Evolutionary conservation across 1,139 yeast species (phyloP), one percentile per base, ranked within the genome.

Genomic region (Eremothecium sinecaudum): DNA sequence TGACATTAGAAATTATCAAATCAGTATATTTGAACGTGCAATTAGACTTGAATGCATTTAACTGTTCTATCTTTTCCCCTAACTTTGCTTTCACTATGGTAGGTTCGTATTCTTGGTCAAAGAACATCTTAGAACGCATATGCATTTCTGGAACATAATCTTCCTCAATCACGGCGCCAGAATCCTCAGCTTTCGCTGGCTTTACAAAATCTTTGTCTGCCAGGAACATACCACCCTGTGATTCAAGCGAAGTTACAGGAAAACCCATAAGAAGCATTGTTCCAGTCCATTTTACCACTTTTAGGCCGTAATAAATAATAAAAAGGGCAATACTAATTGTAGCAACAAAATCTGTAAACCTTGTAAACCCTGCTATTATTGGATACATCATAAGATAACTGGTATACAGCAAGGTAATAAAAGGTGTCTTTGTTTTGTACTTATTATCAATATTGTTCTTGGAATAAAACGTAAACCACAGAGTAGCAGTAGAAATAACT

Each of bases 1-100:
- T 79, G 37, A 79, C 75, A 45, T 77, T 75, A 7, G 81, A 67
- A 10, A 79, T 61, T 37, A 71, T 63, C 11, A 79, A 51, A 36
- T 69, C 64, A 4, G 69, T 66, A 12, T 78, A 55, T 6, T 51
- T 52, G 22, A 54, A 29, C 12, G 38, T 38, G 46, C 73, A 78
- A 5, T 61, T 56, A 9, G 65, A 56, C 47, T 68, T 73, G 54
- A 71, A 80, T 27, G 61, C 62, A 17, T 71, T 75, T 14, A 76
- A 53, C 1, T 54, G 51, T 17, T 61, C 55, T 5, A 79, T 66
- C 14, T 59, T 57, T 3, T 56, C 57, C 13, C 59, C 55, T 2
- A 79, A 62, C 12, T 61, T 59, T 1, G 59, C 47, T 38, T 61
- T 69, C 31, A 64, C 51, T 23, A 57, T 48, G 19, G 55, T 57